A percentile compares a stretch with the other conserved stretches of the same genome.
These are phyloP conservation scores for Funneliformis geosporum DNA, from an alignment of 192 early-diverging fungal genomes.

Conservation along the genomic window DNA sequence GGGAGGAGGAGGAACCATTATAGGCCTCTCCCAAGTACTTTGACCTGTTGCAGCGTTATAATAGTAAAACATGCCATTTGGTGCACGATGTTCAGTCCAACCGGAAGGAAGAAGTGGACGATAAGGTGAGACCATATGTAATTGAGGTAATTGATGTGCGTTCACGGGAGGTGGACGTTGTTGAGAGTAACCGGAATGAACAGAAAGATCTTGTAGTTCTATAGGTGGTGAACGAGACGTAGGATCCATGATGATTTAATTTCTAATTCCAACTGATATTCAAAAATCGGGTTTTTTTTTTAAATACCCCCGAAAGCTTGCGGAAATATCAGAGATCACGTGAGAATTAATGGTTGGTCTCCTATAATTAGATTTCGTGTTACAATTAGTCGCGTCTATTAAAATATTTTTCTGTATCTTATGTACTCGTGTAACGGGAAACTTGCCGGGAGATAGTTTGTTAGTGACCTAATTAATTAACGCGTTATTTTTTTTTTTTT, in stretches of 20 bases:
- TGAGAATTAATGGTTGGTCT: too few species aligned
- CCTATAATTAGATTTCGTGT: too few species aligned
- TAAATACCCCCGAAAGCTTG: too few species aligned
- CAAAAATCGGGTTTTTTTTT: too few species aligned
- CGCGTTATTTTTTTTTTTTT: too few species aligned
- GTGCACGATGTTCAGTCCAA: conserved; percentile 64
- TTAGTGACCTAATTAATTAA: too few species aligned
- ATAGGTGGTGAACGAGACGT: not conserved
- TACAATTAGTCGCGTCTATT: too few species aligned
- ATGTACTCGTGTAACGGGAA: too few species aligned
- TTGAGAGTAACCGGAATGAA: not conserved
- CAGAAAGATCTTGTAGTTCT: conserved; percentile 7
- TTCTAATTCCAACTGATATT: too few species aligned
- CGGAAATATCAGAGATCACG: too few species aligned
- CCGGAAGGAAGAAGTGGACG: conserved; percentile 49
- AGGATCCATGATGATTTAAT: not conserved
- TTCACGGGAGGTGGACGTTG: not conserved
- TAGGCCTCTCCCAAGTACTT: conserved; percentile 69
- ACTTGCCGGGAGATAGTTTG: too few species aligned
- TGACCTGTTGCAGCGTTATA: conserved; percentile 70
- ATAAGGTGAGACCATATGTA: conserved; percentile 12
- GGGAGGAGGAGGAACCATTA: conserved; percentile 32
- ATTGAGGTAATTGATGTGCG: conserved; percentile 7
- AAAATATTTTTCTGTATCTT: too few species aligned
- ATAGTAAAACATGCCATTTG: conserved; percentile 68